Conservation (phyloP, 179 eudicot genomes). For the Beta lomatogona region DNA sequence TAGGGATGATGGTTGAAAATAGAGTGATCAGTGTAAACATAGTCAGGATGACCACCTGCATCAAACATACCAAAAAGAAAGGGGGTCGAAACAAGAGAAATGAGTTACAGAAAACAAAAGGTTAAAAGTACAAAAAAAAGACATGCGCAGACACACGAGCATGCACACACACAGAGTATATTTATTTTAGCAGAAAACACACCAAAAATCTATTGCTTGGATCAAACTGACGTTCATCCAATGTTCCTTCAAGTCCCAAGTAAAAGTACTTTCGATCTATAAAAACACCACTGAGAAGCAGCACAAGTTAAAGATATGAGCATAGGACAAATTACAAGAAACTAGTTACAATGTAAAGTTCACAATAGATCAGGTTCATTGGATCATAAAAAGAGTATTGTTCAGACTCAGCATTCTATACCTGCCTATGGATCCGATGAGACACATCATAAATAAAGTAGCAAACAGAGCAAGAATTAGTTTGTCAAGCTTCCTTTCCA, state of each 20-base stretch:
- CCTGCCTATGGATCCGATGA: slow-evolving; percentile 97
- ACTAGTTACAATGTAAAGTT: not conserved
- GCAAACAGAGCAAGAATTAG: slow-evolving; percentile 80
- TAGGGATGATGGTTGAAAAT: slow-evolving; percentile 95
- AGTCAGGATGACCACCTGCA: slow-evolving; percentile 77
- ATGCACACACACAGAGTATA: not conserved
- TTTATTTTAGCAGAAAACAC: slow-evolving; percentile 27
- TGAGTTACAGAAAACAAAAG: slow-evolving; percentile 11
- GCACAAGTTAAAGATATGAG: slow-evolving; percentile 14
- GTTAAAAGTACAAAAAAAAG: not conserved
- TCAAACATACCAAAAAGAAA: slow-evolving; percentile 4
- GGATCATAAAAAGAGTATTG: slow-evolving; percentile 3
- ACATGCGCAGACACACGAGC: not conserved
- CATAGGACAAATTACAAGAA: slow-evolving; percentile 10
- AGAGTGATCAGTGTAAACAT: slow-evolving; percentile 95
- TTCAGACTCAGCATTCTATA: slow-evolving; percentile 14
- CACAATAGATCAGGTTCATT: slow-evolving; percentile 19
- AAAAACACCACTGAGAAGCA: slow-evolving; percentile 69
- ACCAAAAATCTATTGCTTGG: slow-evolving; percentile 90
- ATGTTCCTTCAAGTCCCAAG: slow-evolving; percentile 59
- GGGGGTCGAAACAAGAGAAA: not conserved
- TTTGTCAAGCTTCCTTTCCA: slow-evolving; percentile 97
- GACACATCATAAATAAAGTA: slow-evolving; percentile 82
- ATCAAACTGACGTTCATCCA: slow-evolving; percentile 63
- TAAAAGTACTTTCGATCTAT: slow-evolving; percentile 64